These are phyloP conservation scores for Hemerocallis citrina DNA, from an alignment of 106 monocot species.

Conservation along the genomic window DNA sequence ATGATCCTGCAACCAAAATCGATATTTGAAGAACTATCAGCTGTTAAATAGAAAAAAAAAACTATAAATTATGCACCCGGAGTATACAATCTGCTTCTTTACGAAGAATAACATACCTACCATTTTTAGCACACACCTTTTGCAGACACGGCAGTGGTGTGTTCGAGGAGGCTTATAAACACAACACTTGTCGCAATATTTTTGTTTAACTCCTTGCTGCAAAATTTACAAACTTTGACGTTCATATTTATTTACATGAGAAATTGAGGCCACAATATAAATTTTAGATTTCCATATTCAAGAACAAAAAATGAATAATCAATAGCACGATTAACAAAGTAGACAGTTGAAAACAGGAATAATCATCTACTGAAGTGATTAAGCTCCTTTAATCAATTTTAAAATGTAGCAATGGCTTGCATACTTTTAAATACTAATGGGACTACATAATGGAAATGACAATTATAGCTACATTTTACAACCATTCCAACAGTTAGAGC, in stretches of 20 bases:
- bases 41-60: neutral
- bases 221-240: neutral
- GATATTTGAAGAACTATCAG: neutral
- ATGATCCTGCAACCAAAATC: constrained; percentile 64
- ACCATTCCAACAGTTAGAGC: too few relatives aligned
- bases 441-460: too few relatives aligned
- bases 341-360: too few relatives aligned
- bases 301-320: too few relatives aligned
- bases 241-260: neutral
- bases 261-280: neutral
- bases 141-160: constrained; percentile 85
- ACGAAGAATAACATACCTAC: constrained; percentile 26
- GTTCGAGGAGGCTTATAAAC: constrained; percentile 70
- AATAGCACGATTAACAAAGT: too few relatives aligned
- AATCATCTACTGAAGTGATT: too few relatives aligned
- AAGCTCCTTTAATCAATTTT: too few relatives aligned
- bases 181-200: constrained; percentile 68
- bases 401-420: too few relatives aligned
- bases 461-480: too few relatives aligned
- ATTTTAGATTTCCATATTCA: too few relatives aligned
- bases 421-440: too few relatives aligned
- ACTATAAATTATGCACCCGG: neutral
- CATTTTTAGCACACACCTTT: constrained; percentile 95
- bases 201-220: constrained; percentile 35
- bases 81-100: neutral